Percentiles rank a stretch among this genome's conserved stretches.
Evolutionary conservation across 768 basidiomycete genomes (phyloP).

Genomic region (Phlebiopsis gigantea): DNA sequence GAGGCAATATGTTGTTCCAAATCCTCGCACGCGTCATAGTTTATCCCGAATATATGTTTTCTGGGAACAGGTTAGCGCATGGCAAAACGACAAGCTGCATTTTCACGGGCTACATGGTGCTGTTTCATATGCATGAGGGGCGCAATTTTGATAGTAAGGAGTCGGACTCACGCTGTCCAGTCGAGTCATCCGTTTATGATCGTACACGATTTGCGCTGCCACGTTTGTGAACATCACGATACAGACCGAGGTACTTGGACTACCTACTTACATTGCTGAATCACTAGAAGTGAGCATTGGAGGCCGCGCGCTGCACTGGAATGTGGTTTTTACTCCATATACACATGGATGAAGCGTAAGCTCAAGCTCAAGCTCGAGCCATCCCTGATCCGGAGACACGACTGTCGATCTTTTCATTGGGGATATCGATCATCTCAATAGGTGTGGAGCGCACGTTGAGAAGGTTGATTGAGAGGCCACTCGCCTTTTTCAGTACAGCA

Average conservation of each 20-base stretch:
- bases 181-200: background rate
- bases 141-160: background rate
- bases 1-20: background rate
- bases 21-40: background rate
- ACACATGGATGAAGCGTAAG: slow-evolving; percentile 3
- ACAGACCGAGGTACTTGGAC: too few species aligned
- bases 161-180: background rate
- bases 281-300: background rate
- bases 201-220: background rate
- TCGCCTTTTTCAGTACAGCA: too few species aligned
- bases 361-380: slow-evolving; percentile 2
- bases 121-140: background rate
- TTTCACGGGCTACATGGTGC: background rate
- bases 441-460: background rate
- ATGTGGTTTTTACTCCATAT: background rate
- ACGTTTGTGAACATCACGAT: too few species aligned
- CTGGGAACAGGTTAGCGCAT: background rate
- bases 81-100: background rate
- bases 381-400: background rate
- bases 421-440: background rate
- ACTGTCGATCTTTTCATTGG: background rate
- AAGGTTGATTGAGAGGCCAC: background rate
- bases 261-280: too few species aligned
- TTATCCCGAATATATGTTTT: background rate
- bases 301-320: background rate